These are phyloP conservation scores for Cyberlindnera amylophila DNA, from an alignment of 805 yeast species.

Conservation along the genomic window DNA sequence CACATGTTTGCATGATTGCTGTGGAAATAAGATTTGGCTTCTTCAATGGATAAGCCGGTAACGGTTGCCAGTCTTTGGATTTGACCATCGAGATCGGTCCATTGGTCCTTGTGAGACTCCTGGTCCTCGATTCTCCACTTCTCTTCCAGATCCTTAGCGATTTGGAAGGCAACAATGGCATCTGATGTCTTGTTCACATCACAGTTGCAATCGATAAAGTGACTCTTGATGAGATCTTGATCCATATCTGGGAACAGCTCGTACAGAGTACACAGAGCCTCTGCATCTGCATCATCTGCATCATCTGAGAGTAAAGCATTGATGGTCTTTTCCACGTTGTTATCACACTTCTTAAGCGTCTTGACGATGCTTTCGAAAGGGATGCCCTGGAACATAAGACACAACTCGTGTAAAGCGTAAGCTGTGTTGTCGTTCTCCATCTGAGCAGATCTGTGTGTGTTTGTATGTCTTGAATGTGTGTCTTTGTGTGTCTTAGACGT, in stretches of 20 bases:
- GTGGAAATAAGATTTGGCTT: slow-evolving; percentile 28
- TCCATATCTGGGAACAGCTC: slow-evolving; percentile 1
- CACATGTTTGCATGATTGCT: slow-evolving; percentile 28
- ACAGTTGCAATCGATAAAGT: background rate
- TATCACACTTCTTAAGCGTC: too few relatives aligned
- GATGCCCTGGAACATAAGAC: too few relatives aligned
- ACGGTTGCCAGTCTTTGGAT: slow-evolving; percentile 22
- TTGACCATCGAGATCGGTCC: slow-evolving; percentile 7
- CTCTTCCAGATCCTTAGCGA: slow-evolving; percentile 1
- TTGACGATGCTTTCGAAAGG: too few relatives aligned
- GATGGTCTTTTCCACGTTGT: too few relatives aligned
- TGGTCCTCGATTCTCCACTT: slow-evolving; percentile 1
- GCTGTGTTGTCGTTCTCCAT: too few relatives aligned
- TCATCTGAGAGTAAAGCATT: background rate
- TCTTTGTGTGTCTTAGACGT: too few relatives aligned
- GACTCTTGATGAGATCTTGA: slow-evolving; percentile 7
- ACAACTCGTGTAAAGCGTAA: too few relatives aligned
- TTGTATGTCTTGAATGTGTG: too few relatives aligned
- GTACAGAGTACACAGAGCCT: background rate
- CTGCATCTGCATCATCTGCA: background rate
- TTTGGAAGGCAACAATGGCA: background rate
- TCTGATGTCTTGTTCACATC: slow-evolving; percentile 1
- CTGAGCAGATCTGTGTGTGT: too few relatives aligned
- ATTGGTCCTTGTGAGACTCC: background rate
- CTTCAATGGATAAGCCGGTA: slow-evolving; percentile 18